phyloP scores from a whole-genome alignment of 805 yeast genomes.

The Candida stauntonica region DNA sequence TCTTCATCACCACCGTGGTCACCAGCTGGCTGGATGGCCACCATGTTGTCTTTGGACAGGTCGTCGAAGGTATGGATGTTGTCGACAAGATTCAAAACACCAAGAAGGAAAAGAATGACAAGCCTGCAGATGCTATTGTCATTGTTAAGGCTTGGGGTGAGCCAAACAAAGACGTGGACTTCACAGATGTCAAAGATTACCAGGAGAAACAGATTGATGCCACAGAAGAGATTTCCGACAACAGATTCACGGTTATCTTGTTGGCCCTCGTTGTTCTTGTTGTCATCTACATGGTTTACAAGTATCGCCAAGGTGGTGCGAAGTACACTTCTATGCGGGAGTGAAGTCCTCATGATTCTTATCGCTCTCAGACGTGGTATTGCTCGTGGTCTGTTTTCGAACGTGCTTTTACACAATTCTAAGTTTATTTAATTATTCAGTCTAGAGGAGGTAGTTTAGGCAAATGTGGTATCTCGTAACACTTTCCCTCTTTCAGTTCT shows the following conservation, averaged over 20 bases:
- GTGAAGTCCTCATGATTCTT: no score
- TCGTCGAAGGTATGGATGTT: constrained; percentile 56
- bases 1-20: constrained; percentile 57
- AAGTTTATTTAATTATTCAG: no score
- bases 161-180: constrained; percentile 18
- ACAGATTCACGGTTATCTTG: constrained; percentile 15
- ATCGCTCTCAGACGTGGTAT: no score
- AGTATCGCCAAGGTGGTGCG: constrained; percentile 6
- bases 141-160: constrained; percentile 35
- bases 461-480: no score
- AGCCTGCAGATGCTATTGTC: constrained; percentile 41
- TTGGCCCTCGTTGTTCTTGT: constrained; percentile 18
- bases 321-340: constrained; percentile 28
- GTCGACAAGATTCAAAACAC: constrained; percentile 57
- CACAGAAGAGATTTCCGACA: constrained; percentile 5
- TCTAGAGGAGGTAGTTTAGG: no score
- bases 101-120: constrained; percentile 37
- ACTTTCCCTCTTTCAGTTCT: no score
- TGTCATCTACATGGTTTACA: constrained; percentile 18
- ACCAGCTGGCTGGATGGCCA: constrained; percentile 48
- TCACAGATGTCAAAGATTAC: constrained; percentile 20
- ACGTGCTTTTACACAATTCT: not conserved
- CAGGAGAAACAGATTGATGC: constrained; percentile 13
- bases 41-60: constrained; percentile 79
- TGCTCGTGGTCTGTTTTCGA: not conserved